A percentile compares a stretch with the other conserved stretches of the same genome.
phyloP scores from a whole-genome alignment of 345 rosid genomes.

The Microthlaspi erraticum region DNA sequence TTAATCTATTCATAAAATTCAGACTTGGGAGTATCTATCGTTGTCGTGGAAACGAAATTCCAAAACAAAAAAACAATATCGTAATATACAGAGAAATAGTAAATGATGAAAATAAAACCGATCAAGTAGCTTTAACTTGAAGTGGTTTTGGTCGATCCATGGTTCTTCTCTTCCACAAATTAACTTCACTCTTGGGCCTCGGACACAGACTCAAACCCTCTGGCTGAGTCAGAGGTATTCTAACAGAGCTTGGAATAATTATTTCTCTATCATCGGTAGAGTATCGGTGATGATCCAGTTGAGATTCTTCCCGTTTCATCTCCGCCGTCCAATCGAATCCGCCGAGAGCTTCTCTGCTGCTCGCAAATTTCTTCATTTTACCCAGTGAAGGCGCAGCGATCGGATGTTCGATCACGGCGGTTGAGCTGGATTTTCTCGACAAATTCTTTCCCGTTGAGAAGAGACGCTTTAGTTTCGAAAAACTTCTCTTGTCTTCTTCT shows the following conservation, averaged over 20 bases:
- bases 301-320: conserved; percentile 43
- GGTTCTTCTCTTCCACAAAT: conserved; percentile 86
- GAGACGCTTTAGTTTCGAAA: conserved; percentile 51
- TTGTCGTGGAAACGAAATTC: background rate
- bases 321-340: conserved; percentile 70
- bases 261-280: conserved; percentile 1
- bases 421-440: conserved; percentile 44
- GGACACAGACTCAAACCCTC: conserved; percentile 27
- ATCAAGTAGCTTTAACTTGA: conserved; percentile 44
- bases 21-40: background rate
- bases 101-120: background rate
- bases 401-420: conserved; percentile 42
- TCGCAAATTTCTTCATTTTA: conserved; percentile 72
- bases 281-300: conserved; percentile 7
- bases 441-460: conserved; percentile 36
- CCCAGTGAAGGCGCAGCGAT: conserved; percentile 45
- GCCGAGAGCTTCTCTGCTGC: conserved; percentile 60
- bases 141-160: conserved; percentile 73
- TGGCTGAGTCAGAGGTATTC: conserved; percentile 2
- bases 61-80: background rate
- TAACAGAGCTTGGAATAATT: conserved; percentile 24
- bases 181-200: conserved; percentile 55
- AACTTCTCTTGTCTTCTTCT: conserved; percentile 32
- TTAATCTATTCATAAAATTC: conserved; percentile 5
- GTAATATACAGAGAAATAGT: background rate